phyloP scores from a whole-genome alignment of 2,329 filamentous ascomycete species.

The Diaporthe amygdali region DNA sequence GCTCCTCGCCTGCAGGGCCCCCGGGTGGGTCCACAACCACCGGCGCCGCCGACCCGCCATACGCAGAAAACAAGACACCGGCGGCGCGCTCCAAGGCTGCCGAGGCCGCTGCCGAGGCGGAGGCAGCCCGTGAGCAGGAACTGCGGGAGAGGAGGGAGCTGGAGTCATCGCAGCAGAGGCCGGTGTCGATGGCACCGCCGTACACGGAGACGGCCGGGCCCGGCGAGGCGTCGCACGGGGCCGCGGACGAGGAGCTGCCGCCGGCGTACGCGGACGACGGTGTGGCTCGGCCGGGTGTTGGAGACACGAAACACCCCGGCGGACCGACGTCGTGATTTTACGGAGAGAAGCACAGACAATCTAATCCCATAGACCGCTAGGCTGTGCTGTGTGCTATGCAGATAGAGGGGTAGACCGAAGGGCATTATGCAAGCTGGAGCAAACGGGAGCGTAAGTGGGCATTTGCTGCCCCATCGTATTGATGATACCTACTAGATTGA shows the following conservation, averaged over 20 bases:
- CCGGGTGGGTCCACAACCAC: background rate
- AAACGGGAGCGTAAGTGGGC: background rate
- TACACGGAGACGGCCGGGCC: constrained; percentile 29
- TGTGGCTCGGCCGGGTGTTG: constrained; percentile 22
- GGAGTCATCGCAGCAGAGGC: constrained; percentile 16
- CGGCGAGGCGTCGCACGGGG: background rate
- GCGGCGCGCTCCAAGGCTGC: constrained; percentile 30
- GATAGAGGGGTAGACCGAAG: background rate
- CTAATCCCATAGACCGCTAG: background rate
- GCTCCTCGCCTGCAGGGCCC: background rate
- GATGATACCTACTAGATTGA: constrained; percentile 3
- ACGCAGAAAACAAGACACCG: constrained; percentile 5
- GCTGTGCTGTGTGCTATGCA: background rate
- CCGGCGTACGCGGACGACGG: constrained; percentile 36
- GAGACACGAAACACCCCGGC: constrained; percentile 31
- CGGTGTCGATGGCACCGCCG: constrained; percentile 30
- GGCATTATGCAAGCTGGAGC: background rate
- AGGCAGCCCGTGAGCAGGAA: constrained; percentile 16
- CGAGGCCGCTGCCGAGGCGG: constrained; percentile 31
- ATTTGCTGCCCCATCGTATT: background rate
- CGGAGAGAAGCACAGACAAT: background rate
- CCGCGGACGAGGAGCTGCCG: constrained; percentile 29
- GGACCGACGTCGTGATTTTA: background rate
- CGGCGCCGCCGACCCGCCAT: background rate
- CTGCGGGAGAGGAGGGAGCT: constrained; percentile 17